Base-by-base conservation (phyloP, 176 grass and related monocot species). In the Cenchrus fungigraminus region DNA sequence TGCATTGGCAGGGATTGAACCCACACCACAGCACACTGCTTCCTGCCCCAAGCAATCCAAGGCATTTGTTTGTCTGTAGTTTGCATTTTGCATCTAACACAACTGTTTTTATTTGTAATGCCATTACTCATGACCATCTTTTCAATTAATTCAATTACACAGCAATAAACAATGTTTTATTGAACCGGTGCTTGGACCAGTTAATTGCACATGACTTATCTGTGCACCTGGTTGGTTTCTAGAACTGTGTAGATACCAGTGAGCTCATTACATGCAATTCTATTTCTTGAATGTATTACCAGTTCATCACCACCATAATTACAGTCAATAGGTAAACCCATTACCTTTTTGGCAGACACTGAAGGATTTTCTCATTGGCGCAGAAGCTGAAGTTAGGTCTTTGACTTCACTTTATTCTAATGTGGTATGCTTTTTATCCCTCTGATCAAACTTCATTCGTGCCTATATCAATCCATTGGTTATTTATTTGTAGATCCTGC, bases 321-420 rank as follows among this genome's bases (percentile, higher is more conserved):
- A 52, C 40, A 84, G 49, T 67, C 56, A 50, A 73, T 12, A 51
- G n/a, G 22, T 51, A 57, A 79, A 75, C 59, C 66, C 68, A 74
- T 45, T 47, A 44, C 76, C 66, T 79, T 68, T 69, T 92, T 84
- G 20, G 76, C 92, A 99, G 97, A 99, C 93, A 63, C 57, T 99
- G 71, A 94, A 94, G 83, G 90, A 90, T 85, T 99, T 99, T 82
- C 91, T 99, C 61, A 68, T 71, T 87, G 88, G 77, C 67, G 97
- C 91, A 45, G 97, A 99, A 93, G 93, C 97, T 81, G 97, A 95
- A 86, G 93, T 99, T 83, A 95, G 97, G 68, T 71, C 97, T 70
- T 88, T 99, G 80, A 93, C 97, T 67, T 93, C 83, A 86, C 89
- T 95, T 84, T 99, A 99, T 92, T 89, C 97, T 67, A 91, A 85